These are phyloP conservation scores for Monilinia aucupariae DNA, from an alignment of 2,329 filamentous ascomycete genomes.

Conservation along the genomic window DNA sequence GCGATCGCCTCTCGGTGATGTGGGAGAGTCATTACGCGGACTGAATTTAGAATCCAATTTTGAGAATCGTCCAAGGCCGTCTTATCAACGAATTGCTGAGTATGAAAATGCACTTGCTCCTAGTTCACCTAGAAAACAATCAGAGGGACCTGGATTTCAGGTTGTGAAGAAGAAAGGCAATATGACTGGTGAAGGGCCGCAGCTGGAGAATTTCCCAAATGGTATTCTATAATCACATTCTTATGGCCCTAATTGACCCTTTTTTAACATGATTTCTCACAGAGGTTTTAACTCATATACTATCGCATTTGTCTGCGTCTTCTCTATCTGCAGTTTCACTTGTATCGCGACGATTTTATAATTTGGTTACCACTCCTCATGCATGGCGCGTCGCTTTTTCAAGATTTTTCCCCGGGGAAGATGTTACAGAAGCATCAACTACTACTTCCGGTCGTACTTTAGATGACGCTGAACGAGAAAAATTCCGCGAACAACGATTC, in stretches of 20 bases:
- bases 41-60: conserved; percentile 41
- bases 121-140: conserved; percentile 40
- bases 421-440: conserved; percentile 41
- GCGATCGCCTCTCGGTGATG: conserved; percentile 34
- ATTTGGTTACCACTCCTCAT: conserved; percentile 81
- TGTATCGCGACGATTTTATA: conserved; percentile 82
- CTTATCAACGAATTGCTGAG: conserved; percentile 47
- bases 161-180: conserved; percentile 44
- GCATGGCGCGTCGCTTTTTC: conserved; percentile 91
- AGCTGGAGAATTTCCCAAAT: conserved; percentile 63
- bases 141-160: conserved; percentile 48
- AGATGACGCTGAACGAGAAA: conserved; percentile 45
- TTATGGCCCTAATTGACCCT: background rate
- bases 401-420: conserved; percentile 78
- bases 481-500: conserved; percentile 64
- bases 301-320: conserved; percentile 83
- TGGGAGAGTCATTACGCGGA: conserved; percentile 49
- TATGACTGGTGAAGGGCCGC: conserved; percentile 24
- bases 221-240: conserved; percentile 46
- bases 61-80: conserved; percentile 30
- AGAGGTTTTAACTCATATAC: conserved; percentile 89
- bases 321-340: conserved; percentile 77
- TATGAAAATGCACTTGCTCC: conserved; percentile 56
- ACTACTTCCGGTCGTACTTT: conserved; percentile 24
- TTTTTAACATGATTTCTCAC: conserved; percentile 29